Conservation (phyloP, 192 early-diverging fungal species). For the Backusella psychrophila region DNA sequence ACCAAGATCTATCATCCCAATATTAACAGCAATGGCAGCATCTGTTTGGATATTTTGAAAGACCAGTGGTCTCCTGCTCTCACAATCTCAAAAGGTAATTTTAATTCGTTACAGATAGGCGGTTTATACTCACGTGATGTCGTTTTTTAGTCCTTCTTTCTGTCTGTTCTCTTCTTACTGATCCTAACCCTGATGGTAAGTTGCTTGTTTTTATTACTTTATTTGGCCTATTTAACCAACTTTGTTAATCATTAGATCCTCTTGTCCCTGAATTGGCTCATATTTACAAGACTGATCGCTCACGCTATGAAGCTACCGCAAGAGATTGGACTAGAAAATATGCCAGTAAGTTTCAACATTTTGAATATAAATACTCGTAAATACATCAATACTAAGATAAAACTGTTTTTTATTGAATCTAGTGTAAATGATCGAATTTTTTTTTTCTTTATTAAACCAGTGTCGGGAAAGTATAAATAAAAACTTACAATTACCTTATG, state of each 20-base stretch:
- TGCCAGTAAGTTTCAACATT: conserved; percentile 44
- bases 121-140: neutral
- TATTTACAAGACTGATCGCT: conserved; percentile 93
- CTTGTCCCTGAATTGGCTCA: conserved; percentile 98
- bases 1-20: conserved; percentile 99
- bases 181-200: conserved; percentile 86
- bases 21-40: conserved; percentile 98
- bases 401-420: neutral
- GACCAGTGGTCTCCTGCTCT: conserved; percentile 99
- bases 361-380: too few relatives aligned
- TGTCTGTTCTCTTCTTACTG: conserved; percentile 98
- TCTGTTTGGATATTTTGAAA: conserved; percentile 97
- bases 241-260: conserved; percentile 65
- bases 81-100: conserved; percentile 91
- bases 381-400: neutral
- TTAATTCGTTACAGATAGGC: neutral
- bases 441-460: neutral
- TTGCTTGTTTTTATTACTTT: neutral
- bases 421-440: conserved; percentile 4
- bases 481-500: neutral
- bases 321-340: conserved; percentile 95
- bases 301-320: conserved; percentile 86
- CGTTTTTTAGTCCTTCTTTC: conserved; percentile 77
- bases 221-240: neutral
- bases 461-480: conserved; percentile 8